Evolutionary conservation across 352 stramenopile species (phyloP).

Genomic region (Peronospora tabacina): DNA sequence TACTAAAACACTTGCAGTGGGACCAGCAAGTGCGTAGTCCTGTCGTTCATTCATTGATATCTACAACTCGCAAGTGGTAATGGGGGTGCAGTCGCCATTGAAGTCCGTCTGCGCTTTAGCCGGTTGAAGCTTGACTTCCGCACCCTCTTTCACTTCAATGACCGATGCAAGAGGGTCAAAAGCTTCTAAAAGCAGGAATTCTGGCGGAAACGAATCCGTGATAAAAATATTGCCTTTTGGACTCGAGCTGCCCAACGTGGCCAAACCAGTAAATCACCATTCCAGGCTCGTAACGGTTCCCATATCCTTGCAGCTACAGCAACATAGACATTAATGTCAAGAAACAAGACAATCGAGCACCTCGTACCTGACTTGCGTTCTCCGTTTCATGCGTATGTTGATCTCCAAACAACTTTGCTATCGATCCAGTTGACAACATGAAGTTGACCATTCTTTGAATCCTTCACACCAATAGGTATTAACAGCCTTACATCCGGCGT

Average conservation of each 20-base stretch:
- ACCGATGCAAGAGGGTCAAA: slow-evolving; percentile 32
- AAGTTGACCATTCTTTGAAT: slow-evolving; percentile 22
- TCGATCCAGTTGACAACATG: slow-evolving; percentile 87
- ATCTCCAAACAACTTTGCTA: slow-evolving; percentile 87
- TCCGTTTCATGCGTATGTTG: slow-evolving; percentile 69
- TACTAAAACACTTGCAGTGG: slow-evolving; percentile 6
- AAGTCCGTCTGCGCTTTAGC: slow-evolving; percentile 28
- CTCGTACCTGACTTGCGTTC: slow-evolving; percentile 48
- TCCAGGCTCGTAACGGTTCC: slow-evolving; percentile 75
- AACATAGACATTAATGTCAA: slow-evolving; percentile 4
- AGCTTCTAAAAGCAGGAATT: slow-evolving; percentile 50
- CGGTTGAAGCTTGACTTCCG: slow-evolving; percentile 14
- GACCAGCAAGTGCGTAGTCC: not conserved
- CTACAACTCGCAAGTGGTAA: slow-evolving; percentile 32
- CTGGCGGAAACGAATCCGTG: slow-evolving; percentile 42
- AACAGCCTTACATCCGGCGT: slow-evolving; percentile 79
- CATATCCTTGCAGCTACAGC: slow-evolving; percentile 60
- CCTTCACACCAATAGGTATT: slow-evolving; percentile 71
- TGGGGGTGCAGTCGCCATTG: slow-evolving; percentile 33
- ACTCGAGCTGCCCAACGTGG: slow-evolving; percentile 48
- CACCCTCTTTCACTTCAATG: slow-evolving; percentile 16
- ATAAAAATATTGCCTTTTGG: slow-evolving; percentile 54
- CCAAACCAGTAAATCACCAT: slow-evolving; percentile 88
- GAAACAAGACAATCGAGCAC: not conserved
- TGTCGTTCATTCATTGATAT: not conserved